Evolutionary conservation across 23 red algal species (phyloP), one percentile per base, ranked within the genome.

Genomic region (Gracilariopsis chorda): DNA sequence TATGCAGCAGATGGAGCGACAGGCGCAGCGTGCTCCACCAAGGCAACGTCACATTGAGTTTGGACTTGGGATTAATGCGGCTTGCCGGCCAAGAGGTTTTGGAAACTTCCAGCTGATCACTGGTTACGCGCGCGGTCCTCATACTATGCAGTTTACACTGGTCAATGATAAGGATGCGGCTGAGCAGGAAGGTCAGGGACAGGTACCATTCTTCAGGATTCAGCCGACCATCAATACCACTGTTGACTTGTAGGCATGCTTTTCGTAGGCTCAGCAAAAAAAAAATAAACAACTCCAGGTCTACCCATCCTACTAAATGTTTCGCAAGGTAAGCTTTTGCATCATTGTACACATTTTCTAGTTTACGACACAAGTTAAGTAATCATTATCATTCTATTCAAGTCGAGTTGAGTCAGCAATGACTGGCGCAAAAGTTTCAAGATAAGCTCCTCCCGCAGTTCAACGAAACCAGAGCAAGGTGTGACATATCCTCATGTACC

Each of bases 151-250:
- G 57, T 78, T 94, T 48, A 94, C 87, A 20, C 51, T 98, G 29
- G 90, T 91, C 25, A 98, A 98, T 52, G 96, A 98, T 79, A 87
- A 86, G 41, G 96, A 98, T 80, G 92, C 88, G 36, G 91, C 96
- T 21, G 92, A 98, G 62, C 96, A 98, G 77, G 96, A 98, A 87
- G 96, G 96, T 24, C 96, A 98, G 53, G 92, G 96, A 23, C 86
- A 95, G 57, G 88, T 95, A 34, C 88, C 85, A 25, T 86, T 98
- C 41, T 95, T 98, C 80, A 86, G 96, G 17, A 86, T 94, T 77
- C 96, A 98, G 77, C 96, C 96, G 53, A 98, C 96, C 7, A 74
- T 98, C 42, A 90, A 98, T 70, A 93, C 88, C 71, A 93, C 94
- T 46, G 43, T 92, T 72, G 88, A 92, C 52, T 61, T 92, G 17